Evolutionary conservation across 371 early-diverging fungal species (phyloP).

Genomic region (Mortierella sp.): DNA sequence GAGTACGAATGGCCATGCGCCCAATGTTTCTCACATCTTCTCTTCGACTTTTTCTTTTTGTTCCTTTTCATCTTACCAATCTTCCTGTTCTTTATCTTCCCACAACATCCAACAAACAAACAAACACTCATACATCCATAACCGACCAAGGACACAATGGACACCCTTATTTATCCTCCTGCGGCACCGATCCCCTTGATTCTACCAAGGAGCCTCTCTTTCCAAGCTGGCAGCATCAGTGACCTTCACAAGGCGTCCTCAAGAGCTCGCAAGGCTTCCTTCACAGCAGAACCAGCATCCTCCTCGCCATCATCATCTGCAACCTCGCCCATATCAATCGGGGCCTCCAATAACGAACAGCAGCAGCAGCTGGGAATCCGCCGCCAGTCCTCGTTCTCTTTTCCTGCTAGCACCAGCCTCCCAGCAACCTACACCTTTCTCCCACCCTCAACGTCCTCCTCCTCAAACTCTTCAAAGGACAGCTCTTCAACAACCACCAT

Average conservation of each 20-base stretch:
- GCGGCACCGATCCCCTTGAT: constrained; percentile 41
- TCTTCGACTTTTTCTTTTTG: neutral
- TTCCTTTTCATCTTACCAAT: neutral
- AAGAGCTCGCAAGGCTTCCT: neutral
- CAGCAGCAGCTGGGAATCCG: neutral
- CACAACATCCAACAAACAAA: neutral
- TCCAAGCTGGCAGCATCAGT: constrained; percentile 21
- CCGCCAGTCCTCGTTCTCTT: neutral
- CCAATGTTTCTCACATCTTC: neutral
- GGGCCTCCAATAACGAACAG: too few relatives aligned
- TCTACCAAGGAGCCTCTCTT: constrained; percentile 38
- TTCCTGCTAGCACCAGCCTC: neutral
- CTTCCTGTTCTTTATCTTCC: neutral
- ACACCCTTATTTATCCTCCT: constrained; percentile 29
- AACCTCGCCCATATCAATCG: neutral
- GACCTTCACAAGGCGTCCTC: neutral
- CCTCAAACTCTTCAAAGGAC: neutral
- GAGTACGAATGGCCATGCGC: neutral
- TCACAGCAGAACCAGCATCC: neutral
- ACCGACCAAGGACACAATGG: constrained; percentile 16
- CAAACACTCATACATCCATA: neutral
- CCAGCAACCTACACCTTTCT: constrained; percentile 2
- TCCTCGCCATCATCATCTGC: neutral
- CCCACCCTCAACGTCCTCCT: neutral
- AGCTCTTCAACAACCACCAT: constrained; percentile 5